Evolutionary conservation across 352 stramenopile species (phyloP).

Genomic region (Globisporangium lucens): DNA sequence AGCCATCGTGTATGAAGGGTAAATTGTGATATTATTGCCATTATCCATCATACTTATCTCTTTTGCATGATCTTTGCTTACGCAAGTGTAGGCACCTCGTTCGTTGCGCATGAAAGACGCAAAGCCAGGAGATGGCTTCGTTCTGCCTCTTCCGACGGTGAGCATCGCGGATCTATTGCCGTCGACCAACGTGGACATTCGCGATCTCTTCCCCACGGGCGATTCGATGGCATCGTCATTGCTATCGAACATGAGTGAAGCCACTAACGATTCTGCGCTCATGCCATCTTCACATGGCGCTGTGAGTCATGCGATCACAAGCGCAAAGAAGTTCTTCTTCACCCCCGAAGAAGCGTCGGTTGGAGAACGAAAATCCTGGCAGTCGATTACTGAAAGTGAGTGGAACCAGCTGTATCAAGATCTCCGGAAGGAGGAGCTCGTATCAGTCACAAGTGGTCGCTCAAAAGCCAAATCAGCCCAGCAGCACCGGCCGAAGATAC

Average conservation of each 20-base stretch:
- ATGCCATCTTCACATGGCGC: background rate
- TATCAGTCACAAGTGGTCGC: background rate
- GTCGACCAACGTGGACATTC: constrained; percentile 23
- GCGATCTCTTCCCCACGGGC: background rate
- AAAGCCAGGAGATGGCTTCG: constrained; percentile 44
- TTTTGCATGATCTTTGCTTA: background rate
- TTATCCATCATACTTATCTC: background rate
- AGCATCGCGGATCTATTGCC: constrained; percentile 36
- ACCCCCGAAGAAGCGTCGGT: constrained; percentile 22
- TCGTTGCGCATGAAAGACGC: constrained; percentile 18
- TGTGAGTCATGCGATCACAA: constrained; percentile 12
- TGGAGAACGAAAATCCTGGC: constrained; percentile 30
- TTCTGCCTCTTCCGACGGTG: constrained; percentile 42
- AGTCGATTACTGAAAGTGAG: constrained; percentile 31
- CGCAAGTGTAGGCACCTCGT: constrained; percentile 18
- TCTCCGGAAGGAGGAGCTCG: constrained; percentile 10
- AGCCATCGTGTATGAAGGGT: background rate
- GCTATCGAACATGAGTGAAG: background rate
- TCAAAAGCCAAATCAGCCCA: background rate
- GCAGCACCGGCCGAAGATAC: constrained; percentile 6
- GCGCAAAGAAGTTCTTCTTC: constrained; percentile 26
- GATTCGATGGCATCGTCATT: background rate
- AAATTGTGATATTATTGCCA: background rate
- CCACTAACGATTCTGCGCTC: background rate
- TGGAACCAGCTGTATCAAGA: constrained; percentile 35